Percentiles rank a stretch among this genome's conserved stretches.
These are phyloP conservation scores for Leucosporidium creatinivorum DNA, from an alignment of 768 basidiomycete genomes.

Conservation along the genomic window DNA sequence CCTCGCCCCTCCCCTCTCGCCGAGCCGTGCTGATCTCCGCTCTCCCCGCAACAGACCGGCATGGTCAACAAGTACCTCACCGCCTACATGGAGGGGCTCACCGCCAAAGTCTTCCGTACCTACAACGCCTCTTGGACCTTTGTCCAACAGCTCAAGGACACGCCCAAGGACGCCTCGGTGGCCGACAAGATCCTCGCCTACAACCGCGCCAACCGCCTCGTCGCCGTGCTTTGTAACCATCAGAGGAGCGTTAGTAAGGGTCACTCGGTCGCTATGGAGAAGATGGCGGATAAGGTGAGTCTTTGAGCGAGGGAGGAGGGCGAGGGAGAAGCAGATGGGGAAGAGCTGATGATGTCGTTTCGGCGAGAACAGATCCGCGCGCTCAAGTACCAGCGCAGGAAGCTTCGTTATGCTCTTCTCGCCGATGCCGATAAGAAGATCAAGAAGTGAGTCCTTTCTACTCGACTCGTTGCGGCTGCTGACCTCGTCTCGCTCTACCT, in stretches of 20 bases:
- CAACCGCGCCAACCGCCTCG: conserved; percentile 92
- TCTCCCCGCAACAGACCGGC: conserved; percentile 53
- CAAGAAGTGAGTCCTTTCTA: conserved; percentile 41
- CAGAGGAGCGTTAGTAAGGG: conserved; percentile 87
- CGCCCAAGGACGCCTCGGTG: conserved; percentile 61
- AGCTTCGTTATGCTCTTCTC: conserved; percentile 82
- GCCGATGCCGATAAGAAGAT: conserved; percentile 72
- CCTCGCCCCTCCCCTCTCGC: background rate
- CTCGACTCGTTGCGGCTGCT: too few species aligned
- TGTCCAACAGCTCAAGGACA: conserved; percentile 77
- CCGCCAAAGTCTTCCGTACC: conserved; percentile 99
- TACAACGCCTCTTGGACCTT: conserved; percentile 97
- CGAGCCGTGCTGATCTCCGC: background rate
- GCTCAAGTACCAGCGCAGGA: conserved; percentile 96
- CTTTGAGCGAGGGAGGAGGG: background rate
- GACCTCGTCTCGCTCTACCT: too few species aligned
- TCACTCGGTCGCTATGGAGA: conserved; percentile 88
- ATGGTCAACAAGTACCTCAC: conserved; percentile 84
- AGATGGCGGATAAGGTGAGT: conserved; percentile 80
- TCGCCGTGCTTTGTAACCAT: conserved; percentile 98
- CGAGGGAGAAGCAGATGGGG: background rate
- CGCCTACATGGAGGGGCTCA: conserved; percentile 92
- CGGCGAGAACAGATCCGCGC: conserved; percentile 58
- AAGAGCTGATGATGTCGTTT: background rate
- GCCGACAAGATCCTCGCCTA: conserved; percentile 96